Percentiles rank a stretch among this genome's conserved stretches.
These are phyloP conservation scores for Vigna hirtella DNA, from an alignment of 306 rosid species.

Conservation along the genomic window DNA sequence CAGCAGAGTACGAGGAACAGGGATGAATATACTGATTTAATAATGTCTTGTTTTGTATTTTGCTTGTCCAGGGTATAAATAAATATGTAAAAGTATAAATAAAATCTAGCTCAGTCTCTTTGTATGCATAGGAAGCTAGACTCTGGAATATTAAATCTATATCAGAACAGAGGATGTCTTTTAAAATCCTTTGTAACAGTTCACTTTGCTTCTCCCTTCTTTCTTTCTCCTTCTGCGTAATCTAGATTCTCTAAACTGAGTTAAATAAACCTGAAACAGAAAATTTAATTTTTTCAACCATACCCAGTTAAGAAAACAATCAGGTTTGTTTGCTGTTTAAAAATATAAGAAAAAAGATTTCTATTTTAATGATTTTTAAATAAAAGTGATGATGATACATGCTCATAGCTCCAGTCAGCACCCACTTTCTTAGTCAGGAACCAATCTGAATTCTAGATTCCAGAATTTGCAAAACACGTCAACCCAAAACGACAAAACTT, in stretches of 20 bases:
- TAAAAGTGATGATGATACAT: not conserved
- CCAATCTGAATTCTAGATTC: not conserved
- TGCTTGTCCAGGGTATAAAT: not conserved
- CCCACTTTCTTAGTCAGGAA: slow-evolving; percentile 9
- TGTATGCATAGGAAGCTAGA: not conserved
- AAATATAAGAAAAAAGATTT: not conserved
- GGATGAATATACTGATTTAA: not conserved
- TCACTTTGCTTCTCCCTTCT: not conserved
- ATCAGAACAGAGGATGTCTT: slow-evolving; percentile 35
- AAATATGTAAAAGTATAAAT: not conserved
- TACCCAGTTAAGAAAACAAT: no score
- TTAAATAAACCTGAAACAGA: no score
- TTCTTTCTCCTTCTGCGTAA: not conserved
- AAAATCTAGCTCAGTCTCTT: slow-evolving; percentile 6
- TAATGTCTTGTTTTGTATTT: slow-evolving; percentile 35
- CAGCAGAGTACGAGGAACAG: not conserved
- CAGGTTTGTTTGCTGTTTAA: not conserved
- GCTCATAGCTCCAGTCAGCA: not conserved
- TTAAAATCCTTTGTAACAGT: slow-evolving; percentile 37
- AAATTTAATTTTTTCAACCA: no score
- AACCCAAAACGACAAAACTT: slow-evolving; percentile 6
- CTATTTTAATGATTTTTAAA: not conserved
- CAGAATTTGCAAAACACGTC: slow-evolving; percentile 26
- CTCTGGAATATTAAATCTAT: not conserved
- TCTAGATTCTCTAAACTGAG: not conserved